A percentile compares a stretch with the other conserved stretches of the same genome.
These are phyloP conservation scores for Trichoderma lentiforme DNA, from an alignment of 2,329 filamentous ascomycete genomes.

Conservation along the genomic window DNA sequence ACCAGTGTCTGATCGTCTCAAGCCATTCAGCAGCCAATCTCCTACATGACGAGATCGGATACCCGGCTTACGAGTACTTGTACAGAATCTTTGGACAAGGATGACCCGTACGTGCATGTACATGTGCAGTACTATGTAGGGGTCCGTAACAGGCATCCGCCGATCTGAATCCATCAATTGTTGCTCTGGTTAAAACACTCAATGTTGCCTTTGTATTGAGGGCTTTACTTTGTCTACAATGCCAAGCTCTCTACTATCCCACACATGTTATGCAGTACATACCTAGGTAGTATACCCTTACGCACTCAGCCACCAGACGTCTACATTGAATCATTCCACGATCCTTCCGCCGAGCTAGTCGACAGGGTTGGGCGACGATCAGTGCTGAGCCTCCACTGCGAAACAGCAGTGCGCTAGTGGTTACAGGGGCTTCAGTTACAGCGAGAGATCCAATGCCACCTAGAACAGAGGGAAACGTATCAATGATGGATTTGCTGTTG, in stretches of 20 bases:
- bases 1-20: background rate
- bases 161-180: background rate
- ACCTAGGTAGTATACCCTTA: background rate
- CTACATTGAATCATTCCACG: background rate
- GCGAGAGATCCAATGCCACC: background rate
- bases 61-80: background rate
- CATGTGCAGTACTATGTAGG: background rate
- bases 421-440: background rate
- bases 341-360: background rate
- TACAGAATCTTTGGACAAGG: background rate
- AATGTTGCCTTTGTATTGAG: background rate
- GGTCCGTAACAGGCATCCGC: background rate
- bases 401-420: slow-evolving; percentile 10
- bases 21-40: background rate
- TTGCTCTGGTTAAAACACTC: background rate
- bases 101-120: background rate
- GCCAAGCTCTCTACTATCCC: background rate
- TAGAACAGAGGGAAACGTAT: background rate
- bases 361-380: background rate
- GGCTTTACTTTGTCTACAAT: background rate
- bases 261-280: background rate
- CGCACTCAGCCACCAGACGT: background rate
- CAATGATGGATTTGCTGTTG: background rate
- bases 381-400: background rate
- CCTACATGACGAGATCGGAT: background rate